Evolutionary conservation across 2,329 filamentous ascomycete species (phyloP).

Genomic region (Fusarium euwallaceae): DNA sequence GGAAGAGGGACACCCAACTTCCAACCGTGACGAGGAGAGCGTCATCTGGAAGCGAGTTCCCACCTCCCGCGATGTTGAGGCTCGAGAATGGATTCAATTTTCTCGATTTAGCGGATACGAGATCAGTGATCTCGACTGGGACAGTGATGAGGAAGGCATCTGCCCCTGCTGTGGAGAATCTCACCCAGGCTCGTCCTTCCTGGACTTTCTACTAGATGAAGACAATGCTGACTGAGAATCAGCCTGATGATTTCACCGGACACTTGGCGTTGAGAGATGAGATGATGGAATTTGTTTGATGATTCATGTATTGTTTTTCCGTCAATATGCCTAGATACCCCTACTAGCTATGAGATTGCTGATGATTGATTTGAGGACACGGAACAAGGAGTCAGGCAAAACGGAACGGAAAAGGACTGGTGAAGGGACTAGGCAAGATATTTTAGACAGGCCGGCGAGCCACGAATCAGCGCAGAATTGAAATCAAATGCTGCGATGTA

Average conservation of each 20-base stretch:
- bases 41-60: conserved; percentile 68
- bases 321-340: conserved; percentile 47
- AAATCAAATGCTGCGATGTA: background rate
- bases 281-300: conserved; percentile 16
- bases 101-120: conserved; percentile 56
- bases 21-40: conserved; percentile 56
- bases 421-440: conserved; percentile 8
- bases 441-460: conserved; percentile 16
- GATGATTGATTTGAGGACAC: conserved; percentile 26
- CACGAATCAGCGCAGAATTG: conserved; percentile 1
- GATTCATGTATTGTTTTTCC: conserved; percentile 33
- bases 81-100: conserved; percentile 65
- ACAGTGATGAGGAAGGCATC: conserved; percentile 52
- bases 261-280: conserved; percentile 23
- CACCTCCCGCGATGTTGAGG: conserved; percentile 52
- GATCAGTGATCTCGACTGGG: conserved; percentile 50
- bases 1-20: conserved; percentile 59
- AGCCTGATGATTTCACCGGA: conserved; percentile 33
- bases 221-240: conserved; percentile 44
- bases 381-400: conserved; percentile 8
- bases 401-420: conserved; percentile 9
- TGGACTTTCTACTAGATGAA: conserved; percentile 49
- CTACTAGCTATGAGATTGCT: conserved; percentile 37
- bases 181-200: conserved; percentile 53
- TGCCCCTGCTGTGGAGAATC: conserved; percentile 58